phyloP scores from a whole-genome alignment of 169 alveolate genomes.

The Cryptosporidium felis region DNA sequence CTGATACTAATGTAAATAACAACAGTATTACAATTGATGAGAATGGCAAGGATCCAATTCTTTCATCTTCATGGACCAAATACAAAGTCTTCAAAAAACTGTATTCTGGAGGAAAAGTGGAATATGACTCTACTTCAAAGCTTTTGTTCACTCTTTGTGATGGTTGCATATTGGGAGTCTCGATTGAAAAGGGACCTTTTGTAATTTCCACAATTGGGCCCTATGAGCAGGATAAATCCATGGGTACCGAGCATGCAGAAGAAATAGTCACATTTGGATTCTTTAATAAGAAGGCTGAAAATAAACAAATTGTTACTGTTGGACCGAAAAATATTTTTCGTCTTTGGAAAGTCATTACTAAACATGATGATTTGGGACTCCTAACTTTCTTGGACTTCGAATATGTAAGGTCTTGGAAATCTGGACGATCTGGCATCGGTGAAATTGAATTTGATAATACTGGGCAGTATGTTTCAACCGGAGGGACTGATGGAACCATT shows the following conservation, averaged over 20 bases:
- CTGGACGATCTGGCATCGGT: slow-evolving; percentile 10
- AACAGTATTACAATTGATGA: background rate
- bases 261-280: slow-evolving; percentile 23
- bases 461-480: slow-evolving; percentile 59
- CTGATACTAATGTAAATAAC: slow-evolving; percentile 3
- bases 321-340: slow-evolving; percentile 57
- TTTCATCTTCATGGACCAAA: slow-evolving; percentile 55
- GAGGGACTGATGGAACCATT: slow-evolving; percentile 63
- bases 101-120: slow-evolving; percentile 60
- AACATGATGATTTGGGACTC: background rate
- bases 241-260: slow-evolving; percentile 55
- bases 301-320: slow-evolving; percentile 5
- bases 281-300: background rate
- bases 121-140: background rate
- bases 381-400: background rate
- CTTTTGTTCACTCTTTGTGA: slow-evolving; percentile 30
- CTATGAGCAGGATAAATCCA: slow-evolving; percentile 2
- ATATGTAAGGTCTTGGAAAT: slow-evolving; percentile 56
- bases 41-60: slow-evolving; percentile 4
- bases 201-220: slow-evolving; percentile 35
- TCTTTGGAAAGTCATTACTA: slow-evolving; percentile 21
- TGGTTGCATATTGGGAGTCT: slow-evolving; percentile 38
- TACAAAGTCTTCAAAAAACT: slow-evolving; percentile 33
- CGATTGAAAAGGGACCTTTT: slow-evolving; percentile 54
- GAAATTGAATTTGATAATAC: slow-evolving; percentile 49